Evolutionary conservation across 345 rosid genomes (phyloP), one percentile per base, ranked within the genome.

Genomic region (Eucalyptus sp.): DNA sequence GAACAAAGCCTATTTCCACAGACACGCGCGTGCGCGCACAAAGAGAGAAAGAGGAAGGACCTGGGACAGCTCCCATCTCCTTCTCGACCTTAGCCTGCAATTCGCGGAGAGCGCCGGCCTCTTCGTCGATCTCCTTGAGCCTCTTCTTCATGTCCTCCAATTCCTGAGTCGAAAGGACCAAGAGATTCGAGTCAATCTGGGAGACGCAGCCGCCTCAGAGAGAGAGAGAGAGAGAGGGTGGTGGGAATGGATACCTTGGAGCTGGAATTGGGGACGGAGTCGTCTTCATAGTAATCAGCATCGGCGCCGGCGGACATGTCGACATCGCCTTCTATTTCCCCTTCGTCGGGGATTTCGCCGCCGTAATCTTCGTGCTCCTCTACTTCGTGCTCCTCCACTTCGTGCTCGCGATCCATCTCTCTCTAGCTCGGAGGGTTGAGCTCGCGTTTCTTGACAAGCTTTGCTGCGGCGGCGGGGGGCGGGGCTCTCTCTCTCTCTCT

Each of bases 81-180:
- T 98, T 97, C 97, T 98, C 99, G 90, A 96, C 99, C 91, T 98
- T 98, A 87, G 99, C 98, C 94, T 98, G 99, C 99, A 98, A 95
- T 92, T 98, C 99, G 37, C 99, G 99, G 76, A 98, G 96, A 90
- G 99, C 99, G 13, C 98, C 95, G 50, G 99, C 99, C 93, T 98
- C 99, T 87, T 98, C 99, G 86, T 98, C 99, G 85, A 98, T 98
- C 94, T 98, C 99, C 91, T 95, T 97, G 88, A 98, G 93, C 87
- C 99, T 94, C 91, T 93, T 98, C 95, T 96, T 98, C 99, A 97
- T 98, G 64, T 98, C 99, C 94, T 98, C 99, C 93, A 98, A 93
- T 22, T 98, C 99, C 99, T 98, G 64, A 88, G 17, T 10, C 25
- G 22, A 56, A 56, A 14, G n/a, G 43, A 43, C 44, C 33, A 88